Evolutionary conservation across 306 rosid genomes (phyloP), one percentile per base, ranked within the genome.

Genomic region (Fragaria vesca): DNA sequence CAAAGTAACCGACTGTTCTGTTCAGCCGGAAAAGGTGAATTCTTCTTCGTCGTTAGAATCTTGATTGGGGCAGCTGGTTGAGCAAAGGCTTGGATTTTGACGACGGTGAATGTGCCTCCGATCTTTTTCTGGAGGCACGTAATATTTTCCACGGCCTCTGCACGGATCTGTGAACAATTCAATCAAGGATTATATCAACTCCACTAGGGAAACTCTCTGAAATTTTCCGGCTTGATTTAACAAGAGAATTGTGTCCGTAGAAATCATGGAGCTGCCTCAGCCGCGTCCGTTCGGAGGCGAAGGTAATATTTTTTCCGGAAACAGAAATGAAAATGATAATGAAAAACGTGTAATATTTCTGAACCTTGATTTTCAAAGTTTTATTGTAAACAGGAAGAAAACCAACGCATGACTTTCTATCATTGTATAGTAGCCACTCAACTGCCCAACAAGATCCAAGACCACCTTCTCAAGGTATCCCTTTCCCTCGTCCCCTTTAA

Each of bases 371-470:
- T 76, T 40, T 74, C 68, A 69, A 81, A 72, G 83, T 8, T 28
- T 78, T 74, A 73, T 69, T 82, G 52, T 61, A 84, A 45, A 93
- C 93, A 88, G 97, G 94, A 82, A 89, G 88, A 63, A 95, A 93
- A 87, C 81, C 97, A 69, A 89, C 97, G 65, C 97, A 93, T 61
- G 99, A 95, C 86, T 95, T 93, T 85, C 96, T 95, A 73, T 91
- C 99, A 52, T 91, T 95, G 66, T 89, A 82, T 77, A 89, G 21
- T 8, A 17, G 91, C 77, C 92, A 88, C 87, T 86, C 97, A 79
- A 79, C 87, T 79, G 80, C 88, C 70, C 96, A 89, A 66, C 97
- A 89, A 83, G 99, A 89, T 91, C 95, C 99, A 80, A 89, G 86
- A 61, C 91, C 97, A 85, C 50, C 93, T 55, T 77, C 89, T 78